A percentile compares a stretch with the other conserved stretches of the same genome.
These are phyloP conservation scores for Ophidiomyces ophidiicola DNA, from an alignment of 2,329 filamentous ascomycete genomes.

Conservation along the genomic window DNA sequence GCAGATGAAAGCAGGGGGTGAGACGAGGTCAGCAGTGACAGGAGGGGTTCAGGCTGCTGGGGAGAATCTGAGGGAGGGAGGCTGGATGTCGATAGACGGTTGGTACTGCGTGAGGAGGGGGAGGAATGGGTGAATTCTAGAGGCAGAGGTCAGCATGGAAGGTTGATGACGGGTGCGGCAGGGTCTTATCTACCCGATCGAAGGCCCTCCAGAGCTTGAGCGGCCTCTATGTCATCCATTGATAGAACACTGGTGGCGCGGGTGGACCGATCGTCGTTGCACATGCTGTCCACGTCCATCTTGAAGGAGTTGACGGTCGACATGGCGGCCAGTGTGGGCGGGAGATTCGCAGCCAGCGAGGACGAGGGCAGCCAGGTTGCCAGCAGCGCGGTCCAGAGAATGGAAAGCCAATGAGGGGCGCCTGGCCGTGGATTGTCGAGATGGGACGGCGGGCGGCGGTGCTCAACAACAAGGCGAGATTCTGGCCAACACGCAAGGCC, in stretches of 20 bases:
- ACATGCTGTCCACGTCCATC: constrained; percentile 31
- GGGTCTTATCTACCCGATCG: constrained; percentile 50
- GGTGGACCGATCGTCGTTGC: constrained; percentile 30
- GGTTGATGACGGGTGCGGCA: constrained; percentile 1
- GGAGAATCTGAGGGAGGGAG: constrained; percentile 31
- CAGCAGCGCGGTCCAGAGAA: background rate
- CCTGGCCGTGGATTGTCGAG: background rate
- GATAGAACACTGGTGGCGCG: constrained; percentile 37
- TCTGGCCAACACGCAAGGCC: too few species aligned
- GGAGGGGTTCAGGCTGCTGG: constrained; percentile 64
- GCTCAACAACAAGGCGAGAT: background rate
- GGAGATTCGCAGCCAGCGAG: too few species aligned
- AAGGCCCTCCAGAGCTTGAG: constrained; percentile 63
- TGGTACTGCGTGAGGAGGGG: constrained; percentile 31
- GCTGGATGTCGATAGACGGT: constrained; percentile 20
- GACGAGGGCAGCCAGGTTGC: too few species aligned
- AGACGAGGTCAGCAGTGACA: constrained; percentile 75
- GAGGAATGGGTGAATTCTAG: constrained; percentile 57
- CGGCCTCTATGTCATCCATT: constrained; percentile 46
- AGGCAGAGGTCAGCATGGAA: constrained; percentile 9
- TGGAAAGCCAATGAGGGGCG: background rate
- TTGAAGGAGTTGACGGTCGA: constrained; percentile 16
- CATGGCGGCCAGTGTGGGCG: constrained; percentile 5
- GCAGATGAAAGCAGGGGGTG: constrained; percentile 77
- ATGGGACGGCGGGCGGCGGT: background rate